phyloP scores from a whole-genome alignment of 257 asterid genomes.

The Lycium barbarum region DNA sequence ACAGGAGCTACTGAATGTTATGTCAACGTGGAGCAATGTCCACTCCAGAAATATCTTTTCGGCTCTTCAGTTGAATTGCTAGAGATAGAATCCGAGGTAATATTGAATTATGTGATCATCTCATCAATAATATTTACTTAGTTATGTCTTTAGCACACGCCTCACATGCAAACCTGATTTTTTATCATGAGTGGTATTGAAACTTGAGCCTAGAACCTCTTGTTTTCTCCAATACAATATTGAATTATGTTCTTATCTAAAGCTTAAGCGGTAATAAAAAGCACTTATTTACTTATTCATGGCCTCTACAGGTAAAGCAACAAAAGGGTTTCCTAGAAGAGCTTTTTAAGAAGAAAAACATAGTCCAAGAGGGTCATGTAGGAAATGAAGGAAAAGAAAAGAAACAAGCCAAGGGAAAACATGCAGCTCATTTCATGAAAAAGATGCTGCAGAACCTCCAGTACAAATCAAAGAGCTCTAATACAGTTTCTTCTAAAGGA shows the following conservation, averaged over 20 bases:
- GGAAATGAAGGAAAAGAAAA: conserved; percentile 44
- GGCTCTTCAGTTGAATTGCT: conserved; percentile 60
- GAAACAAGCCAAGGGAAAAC: conserved; percentile 42
- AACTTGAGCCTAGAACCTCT: background rate
- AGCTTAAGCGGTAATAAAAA: background rate
- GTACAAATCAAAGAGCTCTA: conserved; percentile 46
- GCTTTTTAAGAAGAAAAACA: conserved; percentile 50
- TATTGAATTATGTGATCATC: background rate
- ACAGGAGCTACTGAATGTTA: conserved; percentile 52
- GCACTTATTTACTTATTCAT: background rate
- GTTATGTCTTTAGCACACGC: background rate
- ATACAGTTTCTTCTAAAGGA: conserved; percentile 45
- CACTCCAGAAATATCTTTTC: conserved; percentile 74
- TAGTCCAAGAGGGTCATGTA: conserved; percentile 34
- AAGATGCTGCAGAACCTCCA: conserved; percentile 64
- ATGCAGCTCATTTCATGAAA: conserved; percentile 57
- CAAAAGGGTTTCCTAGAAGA: conserved; percentile 64
- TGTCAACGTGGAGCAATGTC: conserved; percentile 47
- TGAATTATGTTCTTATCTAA: background rate
- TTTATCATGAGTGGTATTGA: background rate
- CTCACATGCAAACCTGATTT: background rate
- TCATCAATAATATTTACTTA: background rate
- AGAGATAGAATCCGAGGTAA: conserved; percentile 42
- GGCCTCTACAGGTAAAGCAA: conserved; percentile 35
- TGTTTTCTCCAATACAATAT: too few relatives aligned